A percentile compares a stretch with the other conserved stretches of the same genome.
phyloP scores from a whole-genome alignment of 2,329 filamentous ascomycete species.

The Pseudonectria buxi region DNA sequence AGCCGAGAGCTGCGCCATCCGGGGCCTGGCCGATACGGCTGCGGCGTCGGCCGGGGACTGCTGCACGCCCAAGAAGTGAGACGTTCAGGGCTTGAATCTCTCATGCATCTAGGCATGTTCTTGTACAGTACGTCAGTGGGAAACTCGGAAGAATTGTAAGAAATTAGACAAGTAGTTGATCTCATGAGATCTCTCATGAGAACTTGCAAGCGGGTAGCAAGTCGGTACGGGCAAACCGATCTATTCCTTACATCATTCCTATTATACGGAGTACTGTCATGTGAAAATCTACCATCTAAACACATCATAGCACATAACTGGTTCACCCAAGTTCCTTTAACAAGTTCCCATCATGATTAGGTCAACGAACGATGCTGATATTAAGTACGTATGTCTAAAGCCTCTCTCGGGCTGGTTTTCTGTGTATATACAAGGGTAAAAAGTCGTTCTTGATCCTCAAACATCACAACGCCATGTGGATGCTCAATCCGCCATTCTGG shows the following conservation, averaged over 20 bases:
- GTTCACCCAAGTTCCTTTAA: no score
- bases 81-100: not conserved
- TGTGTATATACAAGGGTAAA: slow-evolving; percentile 25
- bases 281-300: no score
- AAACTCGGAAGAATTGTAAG: no score
- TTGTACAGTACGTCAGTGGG: not conserved
- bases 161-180: no score
- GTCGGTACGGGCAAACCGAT: no score
- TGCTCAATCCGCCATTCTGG: slow-evolving; percentile 15
- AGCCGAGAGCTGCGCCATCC: slow-evolving; percentile 29
- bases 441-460: slow-evolving; percentile 21
- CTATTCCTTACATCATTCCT: no score
- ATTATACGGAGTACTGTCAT: no score
- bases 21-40: slow-evolving; percentile 41
- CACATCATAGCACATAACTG: no score
- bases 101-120: not conserved
- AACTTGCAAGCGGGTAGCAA: no score
- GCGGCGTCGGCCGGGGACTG: slow-evolving; percentile 44
- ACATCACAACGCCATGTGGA: slow-evolving; percentile 25
- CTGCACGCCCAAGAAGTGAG: slow-evolving; percentile 38
- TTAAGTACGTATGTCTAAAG: slow-evolving; percentile 27
- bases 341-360: no score
- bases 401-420: slow-evolving; percentile 19
- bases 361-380: slow-evolving; percentile 25
- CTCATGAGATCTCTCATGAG: no score